Evolutionary conservation across 2,329 filamentous ascomycete species (phyloP).

Genomic region (Apiospora aurea): DNA sequence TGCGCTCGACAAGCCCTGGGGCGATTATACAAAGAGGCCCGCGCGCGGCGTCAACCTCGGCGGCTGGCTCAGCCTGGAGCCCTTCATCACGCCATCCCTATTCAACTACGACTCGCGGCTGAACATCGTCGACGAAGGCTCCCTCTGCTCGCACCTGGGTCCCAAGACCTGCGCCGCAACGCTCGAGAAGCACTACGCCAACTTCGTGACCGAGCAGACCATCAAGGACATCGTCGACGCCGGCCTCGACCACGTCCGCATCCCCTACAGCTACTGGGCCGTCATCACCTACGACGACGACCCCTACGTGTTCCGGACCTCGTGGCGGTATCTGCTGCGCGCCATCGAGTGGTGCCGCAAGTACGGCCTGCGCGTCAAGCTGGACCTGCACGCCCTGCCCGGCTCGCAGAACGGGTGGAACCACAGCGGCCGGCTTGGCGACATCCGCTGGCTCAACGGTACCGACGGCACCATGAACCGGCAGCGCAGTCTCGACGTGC

Average conservation of each 20-base stretch:
- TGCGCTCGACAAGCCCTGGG: conserved; percentile 76
- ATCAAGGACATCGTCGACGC: conserved; percentile 86
- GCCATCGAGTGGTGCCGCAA: conserved; percentile 94
- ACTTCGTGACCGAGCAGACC: conserved; percentile 83
- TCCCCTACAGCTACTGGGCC: conserved; percentile 95
- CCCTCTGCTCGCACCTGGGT: conserved; percentile 75
- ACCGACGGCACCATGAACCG: conserved; percentile 80
- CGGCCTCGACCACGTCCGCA: conserved; percentile 95
- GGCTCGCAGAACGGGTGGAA: conserved; percentile 99
- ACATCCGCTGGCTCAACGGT: conserved; percentile 90
- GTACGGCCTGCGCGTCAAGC: conserved; percentile 88
- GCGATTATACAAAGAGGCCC: conserved; percentile 76
- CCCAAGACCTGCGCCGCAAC: conserved; percentile 65
- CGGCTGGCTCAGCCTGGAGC: conserved; percentile 92
- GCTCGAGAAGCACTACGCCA: conserved; percentile 89
- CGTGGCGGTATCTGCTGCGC: conserved; percentile 92
- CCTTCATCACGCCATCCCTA: conserved; percentile 92
- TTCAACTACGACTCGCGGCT: conserved; percentile 72
- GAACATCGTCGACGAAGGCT: conserved; percentile 88
- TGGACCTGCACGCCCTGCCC: conserved; percentile 90
- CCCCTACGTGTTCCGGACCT: conserved; percentile 84
- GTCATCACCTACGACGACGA: conserved; percentile 84
- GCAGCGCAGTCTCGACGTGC: conserved; percentile 83
- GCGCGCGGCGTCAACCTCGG: conserved; percentile 92
- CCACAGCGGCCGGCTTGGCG: conserved; percentile 84